These are phyloP conservation scores for Ceratobasidium papillatum DNA, from an alignment of 1,284 basidiomycete species.

Conservation along the genomic window DNA sequence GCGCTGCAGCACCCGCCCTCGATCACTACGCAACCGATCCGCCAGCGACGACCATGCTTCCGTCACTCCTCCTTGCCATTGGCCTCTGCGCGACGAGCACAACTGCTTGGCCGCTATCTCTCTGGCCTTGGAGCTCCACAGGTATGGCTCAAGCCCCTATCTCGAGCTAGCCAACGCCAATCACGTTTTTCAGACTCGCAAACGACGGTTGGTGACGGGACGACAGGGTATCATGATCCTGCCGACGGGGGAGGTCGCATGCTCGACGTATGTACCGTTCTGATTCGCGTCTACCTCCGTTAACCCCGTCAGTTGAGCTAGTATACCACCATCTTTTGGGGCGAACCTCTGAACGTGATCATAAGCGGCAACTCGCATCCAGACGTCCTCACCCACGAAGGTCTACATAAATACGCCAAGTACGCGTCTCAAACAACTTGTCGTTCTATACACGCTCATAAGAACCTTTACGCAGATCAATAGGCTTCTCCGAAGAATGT, in stretches of 20 bases:
- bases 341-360: constrained; percentile 60
- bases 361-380: constrained; percentile 59
- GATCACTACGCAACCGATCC: constrained; percentile 1
- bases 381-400: constrained; percentile 55
- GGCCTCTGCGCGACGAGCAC: constrained; percentile 1
- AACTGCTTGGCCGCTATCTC: not conserved
- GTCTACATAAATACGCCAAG: constrained; percentile 58
- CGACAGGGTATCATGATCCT: constrained; percentile 69
- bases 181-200: constrained; percentile 11
- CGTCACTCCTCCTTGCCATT: not conserved
- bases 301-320: constrained; percentile 48
- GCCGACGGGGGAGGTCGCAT: constrained; percentile 71
- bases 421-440: constrained; percentile 46
- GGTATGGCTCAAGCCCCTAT: not conserved
- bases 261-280: constrained; percentile 64
- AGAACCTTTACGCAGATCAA: constrained; percentile 57
- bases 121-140: not conserved
- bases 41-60: not conserved
- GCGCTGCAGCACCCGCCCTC: not conserved
- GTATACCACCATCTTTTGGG: constrained; percentile 65
- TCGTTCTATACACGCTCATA: not conserved
- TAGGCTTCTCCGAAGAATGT: constrained; percentile 69
- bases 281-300: not conserved
- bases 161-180: not conserved
- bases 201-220: not conserved